phyloP scores from a whole-genome alignment of 1,139 yeast species.

The Lodderomyces beijingensis region DNA sequence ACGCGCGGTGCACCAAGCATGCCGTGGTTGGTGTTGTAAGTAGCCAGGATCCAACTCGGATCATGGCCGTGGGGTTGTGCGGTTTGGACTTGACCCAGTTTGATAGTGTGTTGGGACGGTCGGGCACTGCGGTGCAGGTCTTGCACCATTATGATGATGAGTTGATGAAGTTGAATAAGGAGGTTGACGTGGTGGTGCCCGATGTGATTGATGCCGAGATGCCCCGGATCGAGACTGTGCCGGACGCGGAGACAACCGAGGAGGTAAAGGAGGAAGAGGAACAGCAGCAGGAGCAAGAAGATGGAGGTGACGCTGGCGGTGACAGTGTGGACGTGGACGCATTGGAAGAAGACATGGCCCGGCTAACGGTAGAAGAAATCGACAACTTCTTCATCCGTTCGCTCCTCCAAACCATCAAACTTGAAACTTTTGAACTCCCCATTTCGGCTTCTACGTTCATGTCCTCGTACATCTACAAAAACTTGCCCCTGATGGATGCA shows the following conservation, averaged over 20 bases:
- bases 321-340: slow-evolving; percentile 2
- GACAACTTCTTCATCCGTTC: slow-evolving; percentile 74
- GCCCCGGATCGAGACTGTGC: slow-evolving; percentile 16
- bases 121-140: slow-evolving; percentile 66
- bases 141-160: slow-evolving; percentile 54
- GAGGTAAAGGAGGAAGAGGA: slow-evolving; percentile 6
- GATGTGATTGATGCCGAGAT: slow-evolving; percentile 22
- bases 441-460: slow-evolving; percentile 70
- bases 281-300: neutral
- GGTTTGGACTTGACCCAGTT: slow-evolving; percentile 45
- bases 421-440: slow-evolving; percentile 54
- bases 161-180: slow-evolving; percentile 42
- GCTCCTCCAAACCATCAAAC: slow-evolving; percentile 61
- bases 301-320: slow-evolving; percentile 24
- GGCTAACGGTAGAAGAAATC: slow-evolving; percentile 60
- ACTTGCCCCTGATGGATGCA: slow-evolving; percentile 58
- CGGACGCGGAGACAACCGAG: slow-evolving; percentile 2
- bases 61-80: slow-evolving; percentile 74
- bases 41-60: slow-evolving; percentile 54
- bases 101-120: slow-evolving; percentile 45
- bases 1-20: slow-evolving; percentile 41
- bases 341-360: slow-evolving; percentile 5
- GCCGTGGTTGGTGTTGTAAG: slow-evolving; percentile 70
- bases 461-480: slow-evolving; percentile 62
- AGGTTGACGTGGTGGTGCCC: slow-evolving; percentile 41